Evolutionary conservation across 306 rosid genomes (phyloP).

Genomic region (Cucumis cinereus): DNA sequence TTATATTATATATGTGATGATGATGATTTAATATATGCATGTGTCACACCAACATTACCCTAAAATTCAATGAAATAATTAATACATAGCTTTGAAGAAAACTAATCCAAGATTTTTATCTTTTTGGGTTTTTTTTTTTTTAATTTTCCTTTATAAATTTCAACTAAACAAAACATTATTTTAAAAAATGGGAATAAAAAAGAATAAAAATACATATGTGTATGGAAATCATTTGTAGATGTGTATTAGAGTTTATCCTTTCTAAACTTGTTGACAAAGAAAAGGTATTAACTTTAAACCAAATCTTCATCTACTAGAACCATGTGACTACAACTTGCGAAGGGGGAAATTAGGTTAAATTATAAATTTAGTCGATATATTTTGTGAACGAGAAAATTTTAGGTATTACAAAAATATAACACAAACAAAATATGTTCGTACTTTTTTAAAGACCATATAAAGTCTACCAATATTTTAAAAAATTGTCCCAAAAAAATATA

Average conservation of each 20-base stretch:
- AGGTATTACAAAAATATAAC: too few species aligned
- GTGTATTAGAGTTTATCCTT: not conserved
- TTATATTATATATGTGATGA: not conserved
- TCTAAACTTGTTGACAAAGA: not conserved
- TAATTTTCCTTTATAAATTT: not conserved
- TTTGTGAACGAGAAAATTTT: not conserved
- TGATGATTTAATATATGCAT: not conserved
- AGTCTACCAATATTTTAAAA: too few species aligned
- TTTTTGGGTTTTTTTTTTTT: not conserved
- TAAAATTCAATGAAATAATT: not conserved
- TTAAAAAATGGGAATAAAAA: not conserved
- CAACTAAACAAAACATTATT: not conserved
- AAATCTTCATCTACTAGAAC: not conserved
- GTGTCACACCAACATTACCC: not conserved
- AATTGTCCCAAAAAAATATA: too few species aligned
- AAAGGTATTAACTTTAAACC: not conserved
- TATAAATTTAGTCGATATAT: not conserved
- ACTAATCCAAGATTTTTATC: not conserved
- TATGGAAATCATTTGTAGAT: not conserved
- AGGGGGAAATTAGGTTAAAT: not conserved
- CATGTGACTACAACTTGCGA: not conserved
- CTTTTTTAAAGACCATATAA: too few species aligned
- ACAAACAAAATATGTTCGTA: too few species aligned
- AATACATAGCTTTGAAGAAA: not conserved
- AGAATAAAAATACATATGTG: not conserved